Percentiles rank a stretch among this genome's conserved stretches.
phyloP scores from a whole-genome alignment of 169 alveolate species.

The Cardiosporidium cionae region DNA sequence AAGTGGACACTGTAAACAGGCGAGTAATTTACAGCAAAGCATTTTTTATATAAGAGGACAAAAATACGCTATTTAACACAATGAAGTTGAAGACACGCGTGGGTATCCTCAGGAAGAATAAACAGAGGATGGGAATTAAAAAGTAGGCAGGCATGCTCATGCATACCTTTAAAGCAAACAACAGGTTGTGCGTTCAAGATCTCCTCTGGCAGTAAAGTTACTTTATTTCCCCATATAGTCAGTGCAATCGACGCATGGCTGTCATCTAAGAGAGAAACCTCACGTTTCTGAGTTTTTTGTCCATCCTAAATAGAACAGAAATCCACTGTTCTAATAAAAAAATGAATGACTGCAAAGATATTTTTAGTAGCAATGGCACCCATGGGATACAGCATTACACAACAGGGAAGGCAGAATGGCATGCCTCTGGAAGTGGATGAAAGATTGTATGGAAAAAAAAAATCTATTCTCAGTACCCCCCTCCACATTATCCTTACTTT shows the following conservation, averaged over 20 bases:
- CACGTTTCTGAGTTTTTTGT: not conserved
- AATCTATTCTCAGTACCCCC: not conserved
- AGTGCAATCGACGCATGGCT: not conserved
- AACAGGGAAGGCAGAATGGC: not conserved
- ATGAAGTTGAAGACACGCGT: not conserved
- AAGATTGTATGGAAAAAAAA: not conserved
- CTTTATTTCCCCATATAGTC: not conserved
- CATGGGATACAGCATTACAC: not conserved
- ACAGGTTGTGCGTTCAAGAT: not conserved
- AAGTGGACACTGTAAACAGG: not conserved
- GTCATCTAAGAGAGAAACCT: not conserved
- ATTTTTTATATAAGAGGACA: not conserved
- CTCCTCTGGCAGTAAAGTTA: not conserved
- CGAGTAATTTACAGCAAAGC: not conserved
- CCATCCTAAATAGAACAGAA: not conserved
- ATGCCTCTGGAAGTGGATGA: not conserved
- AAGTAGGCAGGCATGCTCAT: not conserved
- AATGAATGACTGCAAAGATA: too few species aligned
- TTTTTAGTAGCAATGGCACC: too few species aligned
- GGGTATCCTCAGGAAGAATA: not conserved
- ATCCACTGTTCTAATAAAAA: too few species aligned
- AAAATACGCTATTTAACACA: not conserved
- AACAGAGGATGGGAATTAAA: not conserved
- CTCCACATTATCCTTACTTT: not conserved
- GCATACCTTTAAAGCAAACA: not conserved